Percentiles rank a stretch among this genome's conserved stretches.
These are phyloP conservation scores for Acidomyces sp. DNA, from an alignment of 495 filamentous ascomycete species.

Conservation along the genomic window DNA sequence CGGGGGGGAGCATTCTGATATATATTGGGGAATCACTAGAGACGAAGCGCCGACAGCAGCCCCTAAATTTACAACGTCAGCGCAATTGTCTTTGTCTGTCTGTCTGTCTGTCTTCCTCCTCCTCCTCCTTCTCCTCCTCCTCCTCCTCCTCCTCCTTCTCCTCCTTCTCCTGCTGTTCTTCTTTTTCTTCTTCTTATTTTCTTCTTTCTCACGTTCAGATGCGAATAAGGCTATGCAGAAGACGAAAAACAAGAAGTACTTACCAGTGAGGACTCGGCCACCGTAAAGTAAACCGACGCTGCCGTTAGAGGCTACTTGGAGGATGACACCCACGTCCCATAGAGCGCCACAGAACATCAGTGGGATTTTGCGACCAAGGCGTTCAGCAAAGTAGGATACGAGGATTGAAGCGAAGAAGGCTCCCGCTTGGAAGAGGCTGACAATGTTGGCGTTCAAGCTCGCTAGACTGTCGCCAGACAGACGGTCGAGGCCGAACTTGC, in stretches of 20 bases:
- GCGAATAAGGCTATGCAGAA: conserved; percentile 1
- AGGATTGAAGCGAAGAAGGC: conserved; percentile 7
- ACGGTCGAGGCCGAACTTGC: conserved; percentile 10
- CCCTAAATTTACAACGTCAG: too few relatives aligned
- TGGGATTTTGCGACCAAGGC: conserved; percentile 2
- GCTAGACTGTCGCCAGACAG: conserved; percentile 6
- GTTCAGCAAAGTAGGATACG: conserved; percentile 1
- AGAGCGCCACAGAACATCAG: conserved; percentile 5
- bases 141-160: too few relatives aligned
- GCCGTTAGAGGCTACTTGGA: conserved; percentile 3
- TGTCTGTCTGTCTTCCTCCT: too few relatives aligned
- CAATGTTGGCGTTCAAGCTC: conserved; percentile 3
- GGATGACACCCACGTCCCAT: conserved; percentile 5
- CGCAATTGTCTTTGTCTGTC: too few relatives aligned
- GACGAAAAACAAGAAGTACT: background rate
- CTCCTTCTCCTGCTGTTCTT: too few relatives aligned
- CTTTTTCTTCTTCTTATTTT: too few relatives aligned
- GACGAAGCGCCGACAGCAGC: conserved; percentile 9
- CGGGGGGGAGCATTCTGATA: conserved; percentile 12
- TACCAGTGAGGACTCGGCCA: background rate
- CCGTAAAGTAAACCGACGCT: background rate
- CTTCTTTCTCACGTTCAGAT: conserved; percentile 2
- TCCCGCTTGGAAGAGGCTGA: conserved; percentile 2
- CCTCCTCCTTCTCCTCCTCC: too few relatives aligned
- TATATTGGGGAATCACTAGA: conserved; percentile 10